Base-by-base conservation (phyloP, 352 stramenopile genomes). In the Thalassiosira gravida region DNA sequence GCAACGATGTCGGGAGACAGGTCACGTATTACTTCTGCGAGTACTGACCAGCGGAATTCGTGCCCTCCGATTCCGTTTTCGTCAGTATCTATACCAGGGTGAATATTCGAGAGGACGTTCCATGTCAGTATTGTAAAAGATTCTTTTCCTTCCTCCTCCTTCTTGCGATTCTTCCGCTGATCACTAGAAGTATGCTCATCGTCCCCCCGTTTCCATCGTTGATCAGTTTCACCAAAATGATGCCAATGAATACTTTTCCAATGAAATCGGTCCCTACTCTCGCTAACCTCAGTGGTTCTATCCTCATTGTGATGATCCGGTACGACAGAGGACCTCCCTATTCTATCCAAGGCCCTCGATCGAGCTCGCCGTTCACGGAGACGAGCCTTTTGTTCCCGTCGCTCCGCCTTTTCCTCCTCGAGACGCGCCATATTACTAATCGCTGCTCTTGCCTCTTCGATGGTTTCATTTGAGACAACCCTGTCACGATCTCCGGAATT, bases 21-120 rank as follows among this genome's bases (percentile, higher is more conserved):
- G 13, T 2, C 16, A 9, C 14, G 11, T 50, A 80, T 52, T 29
- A 30, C 27, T n/a, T 61, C 52, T 14, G 67, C 16, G 7, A 76
- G 29, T n/a, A 42, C 8, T 32, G 16, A 3, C 72, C 72, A 80
- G 22, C 72, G 63, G 25, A 46, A 37, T 13, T 20, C 30, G 18
- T 52, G 25, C 8, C 22, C 30, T 13, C 61, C 57, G 29, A 61
- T 66, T 44, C 29, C 67, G 18, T 71, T 42, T 14, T 39, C 14
- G 35, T 14, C 35, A 44, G 7, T 14, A 14, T 44, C 35, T 14
- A 44, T 44, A 14, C 35, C 35, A 14, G 35, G n/a, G 16, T 71
- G 18, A 8, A 76, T 25, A 70, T 80, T 64, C 32, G 69, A 80
- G 22, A 80, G 44, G 16, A 80, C 72, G 46, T 80, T 80, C 72